Percentiles rank a stretch among this genome's conserved stretches.
phyloP scores from a whole-genome alignment of 208 protist species.

The Leishmania gerbilli region DNA sequence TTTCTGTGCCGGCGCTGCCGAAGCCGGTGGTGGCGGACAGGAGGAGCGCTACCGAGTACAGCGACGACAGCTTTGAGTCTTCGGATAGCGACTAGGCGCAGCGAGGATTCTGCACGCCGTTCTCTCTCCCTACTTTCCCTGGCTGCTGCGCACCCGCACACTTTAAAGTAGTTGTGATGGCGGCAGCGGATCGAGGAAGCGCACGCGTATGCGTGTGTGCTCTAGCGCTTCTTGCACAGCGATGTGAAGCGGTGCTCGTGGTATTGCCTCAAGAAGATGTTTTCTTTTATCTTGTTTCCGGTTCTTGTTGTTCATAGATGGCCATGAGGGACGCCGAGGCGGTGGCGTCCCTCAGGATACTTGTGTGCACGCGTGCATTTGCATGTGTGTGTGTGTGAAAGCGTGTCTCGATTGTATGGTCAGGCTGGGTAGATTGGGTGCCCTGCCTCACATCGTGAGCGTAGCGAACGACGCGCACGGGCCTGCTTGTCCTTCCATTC shows the following conservation, averaged over 20 bases:
- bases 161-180: neutral
- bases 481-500: neutral
- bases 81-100: slow-evolving; percentile 26
- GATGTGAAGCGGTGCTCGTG: too few species aligned
- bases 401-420: neutral
- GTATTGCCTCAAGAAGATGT: neutral
- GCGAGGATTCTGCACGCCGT: neutral
- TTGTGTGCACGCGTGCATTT: neutral
- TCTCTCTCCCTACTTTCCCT: neutral
- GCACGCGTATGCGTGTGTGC: neutral
- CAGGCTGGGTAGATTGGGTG: neutral
- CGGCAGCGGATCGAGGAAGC: neutral
- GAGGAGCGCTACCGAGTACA: slow-evolving; percentile 22
- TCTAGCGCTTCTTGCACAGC: neutral
- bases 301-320: neutral
- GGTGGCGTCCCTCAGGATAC: neutral
- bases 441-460: neutral
- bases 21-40: neutral
- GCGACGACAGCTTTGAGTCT: slow-evolving; percentile 44
- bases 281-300: neutral
- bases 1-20: slow-evolving; percentile 16
- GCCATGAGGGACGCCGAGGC: neutral
- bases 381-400: neutral
- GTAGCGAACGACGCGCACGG: neutral
- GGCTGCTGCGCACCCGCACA: neutral